A percentile compares a stretch with the other conserved stretches of the same genome.
phyloP scores from a whole-genome alignment of 768 basidiomycete species.

The Ephemerocybe angulata region DNA sequence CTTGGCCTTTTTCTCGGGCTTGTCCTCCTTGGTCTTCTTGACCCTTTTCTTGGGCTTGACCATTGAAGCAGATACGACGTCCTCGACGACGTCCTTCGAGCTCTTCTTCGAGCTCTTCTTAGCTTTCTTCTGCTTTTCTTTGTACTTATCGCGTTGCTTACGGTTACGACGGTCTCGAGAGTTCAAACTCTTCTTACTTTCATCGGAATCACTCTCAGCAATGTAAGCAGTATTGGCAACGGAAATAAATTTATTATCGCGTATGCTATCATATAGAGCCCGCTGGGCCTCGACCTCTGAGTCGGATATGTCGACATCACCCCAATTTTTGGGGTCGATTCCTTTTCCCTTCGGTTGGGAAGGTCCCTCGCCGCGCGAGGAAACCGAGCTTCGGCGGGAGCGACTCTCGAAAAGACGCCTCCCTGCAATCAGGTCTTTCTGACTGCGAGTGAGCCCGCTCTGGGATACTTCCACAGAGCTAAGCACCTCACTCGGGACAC shows the following conservation, averaged over 20 bases:
- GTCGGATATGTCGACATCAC: background rate
- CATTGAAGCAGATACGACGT: background rate
- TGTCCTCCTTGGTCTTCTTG: no score
- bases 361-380: constrained; percentile 7
- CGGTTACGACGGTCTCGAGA: no score
- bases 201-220: no score
- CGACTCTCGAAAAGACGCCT: background rate
- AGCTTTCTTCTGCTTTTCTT: no score
- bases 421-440: background rate
- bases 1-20: background rate
- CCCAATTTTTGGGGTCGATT: constrained; percentile 14
- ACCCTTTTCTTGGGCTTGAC: background rate
- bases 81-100: no score
- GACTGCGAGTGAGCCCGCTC: background rate
- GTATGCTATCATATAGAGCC: no score
- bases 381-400: background rate
- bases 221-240: no score
- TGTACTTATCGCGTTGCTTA: no score
- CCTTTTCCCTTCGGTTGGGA: constrained; percentile 12
- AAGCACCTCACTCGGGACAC: background rate
- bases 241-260: no score
- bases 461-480: background rate
- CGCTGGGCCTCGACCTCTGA: background rate
- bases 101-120: no score
- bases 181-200: no score